Evolutionary conservation across 441 rosid genomes (phyloP).

Genomic region (Croton setiger): DNA sequence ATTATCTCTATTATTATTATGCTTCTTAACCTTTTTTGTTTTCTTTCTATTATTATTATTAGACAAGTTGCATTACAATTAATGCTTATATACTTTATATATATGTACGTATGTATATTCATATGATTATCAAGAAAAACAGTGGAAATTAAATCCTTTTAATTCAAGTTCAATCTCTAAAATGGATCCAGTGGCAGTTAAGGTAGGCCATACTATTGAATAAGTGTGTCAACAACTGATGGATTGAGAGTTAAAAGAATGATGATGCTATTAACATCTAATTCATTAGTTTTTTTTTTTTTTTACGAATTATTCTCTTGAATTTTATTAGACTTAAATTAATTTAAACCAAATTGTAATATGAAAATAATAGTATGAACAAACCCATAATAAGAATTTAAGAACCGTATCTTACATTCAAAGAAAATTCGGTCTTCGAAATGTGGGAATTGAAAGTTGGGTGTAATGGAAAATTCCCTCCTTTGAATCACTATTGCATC

Average conservation of each 20-base stretch:
- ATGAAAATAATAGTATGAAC: background rate
- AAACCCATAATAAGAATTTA: too few species aligned
- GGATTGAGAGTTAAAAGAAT: conserved; percentile 1
- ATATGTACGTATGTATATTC: too few species aligned
- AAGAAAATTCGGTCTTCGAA: too few species aligned
- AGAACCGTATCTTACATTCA: too few species aligned
- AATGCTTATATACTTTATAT: background rate
- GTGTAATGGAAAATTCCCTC: too few species aligned
- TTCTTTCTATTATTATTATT: background rate
- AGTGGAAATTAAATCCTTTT: too few species aligned
- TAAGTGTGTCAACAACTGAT: background rate
- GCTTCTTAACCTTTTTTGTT: background rate
- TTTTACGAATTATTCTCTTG: too few species aligned
- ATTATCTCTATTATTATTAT: background rate
- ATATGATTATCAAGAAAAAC: too few species aligned
- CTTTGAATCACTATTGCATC: too few species aligned
- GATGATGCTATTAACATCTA: background rate
- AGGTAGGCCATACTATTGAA: background rate
- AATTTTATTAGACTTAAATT: too few species aligned
- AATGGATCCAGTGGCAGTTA: background rate
- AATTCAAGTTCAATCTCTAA: background rate
- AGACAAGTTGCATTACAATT: background rate
- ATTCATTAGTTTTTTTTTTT: background rate
- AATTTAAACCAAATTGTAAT: too few species aligned
- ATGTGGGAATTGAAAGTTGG: too few species aligned